These are phyloP conservation scores for Turritis glabra DNA, from an alignment of 345 rosid genomes.

Conservation along the genomic window DNA sequence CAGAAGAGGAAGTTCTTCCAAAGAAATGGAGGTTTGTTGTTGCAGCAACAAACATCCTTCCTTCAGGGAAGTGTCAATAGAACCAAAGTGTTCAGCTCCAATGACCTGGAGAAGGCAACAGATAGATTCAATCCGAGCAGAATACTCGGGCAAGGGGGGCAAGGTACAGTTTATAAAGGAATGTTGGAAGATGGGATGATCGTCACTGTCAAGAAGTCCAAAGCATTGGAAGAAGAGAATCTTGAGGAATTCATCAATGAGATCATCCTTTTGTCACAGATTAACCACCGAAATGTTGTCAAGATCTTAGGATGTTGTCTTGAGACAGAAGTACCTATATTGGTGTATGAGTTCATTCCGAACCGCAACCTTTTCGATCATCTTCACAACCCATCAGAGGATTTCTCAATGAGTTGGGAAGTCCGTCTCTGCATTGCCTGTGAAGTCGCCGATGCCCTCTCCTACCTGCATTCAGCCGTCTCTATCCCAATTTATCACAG, in stretches of 20 bases:
- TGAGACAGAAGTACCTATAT: slow-evolving; percentile 49
- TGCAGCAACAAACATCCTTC: slow-evolving; percentile 34
- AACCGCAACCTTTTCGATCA: slow-evolving; percentile 48
- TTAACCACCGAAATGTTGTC: slow-evolving; percentile 48
- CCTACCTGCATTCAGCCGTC: slow-evolving; percentile 47
- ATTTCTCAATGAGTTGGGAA: slow-evolving; percentile 40
- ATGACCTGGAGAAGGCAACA: slow-evolving; percentile 30
- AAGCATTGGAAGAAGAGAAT: slow-evolving; percentile 39
- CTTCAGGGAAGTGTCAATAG: slow-evolving; percentile 25
- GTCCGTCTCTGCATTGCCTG: slow-evolving; percentile 41
- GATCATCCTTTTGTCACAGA: slow-evolving; percentile 45
- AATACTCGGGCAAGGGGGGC: slow-evolving; percentile 29
- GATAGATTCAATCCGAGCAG: background rate
- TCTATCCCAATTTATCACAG: slow-evolving; percentile 48
- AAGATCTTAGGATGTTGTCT: slow-evolving; percentile 52
- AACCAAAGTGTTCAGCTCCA: slow-evolving; percentile 28
- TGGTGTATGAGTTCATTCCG: slow-evolving; percentile 48
- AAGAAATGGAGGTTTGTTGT: slow-evolving; percentile 42
- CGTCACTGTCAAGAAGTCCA: slow-evolving; percentile 50
- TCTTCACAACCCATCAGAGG: slow-evolving; percentile 31
- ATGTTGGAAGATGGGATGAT: slow-evolving; percentile 31
- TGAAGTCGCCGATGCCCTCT: slow-evolving; percentile 40
- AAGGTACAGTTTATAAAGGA: slow-evolving; percentile 47
- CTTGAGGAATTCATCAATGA: slow-evolving; percentile 53
- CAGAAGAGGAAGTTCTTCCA: slow-evolving; percentile 33